A percentile compares a stretch with the other conserved stretches of the same genome.
Conservation (phyloP, 106 monocot species). For the Narthecium ossifragum region DNA sequence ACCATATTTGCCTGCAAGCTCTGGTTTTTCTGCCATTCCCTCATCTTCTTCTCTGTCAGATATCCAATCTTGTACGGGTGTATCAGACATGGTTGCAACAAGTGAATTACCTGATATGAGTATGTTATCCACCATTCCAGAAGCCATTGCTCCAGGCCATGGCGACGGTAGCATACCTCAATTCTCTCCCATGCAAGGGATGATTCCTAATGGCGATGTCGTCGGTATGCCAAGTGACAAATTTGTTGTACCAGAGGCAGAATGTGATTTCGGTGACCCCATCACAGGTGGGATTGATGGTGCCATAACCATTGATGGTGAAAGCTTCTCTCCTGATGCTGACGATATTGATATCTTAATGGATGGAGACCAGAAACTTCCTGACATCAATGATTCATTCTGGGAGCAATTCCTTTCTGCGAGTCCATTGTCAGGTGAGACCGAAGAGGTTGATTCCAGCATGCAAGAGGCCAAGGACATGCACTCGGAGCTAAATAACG, state of each 20-base stretch:
- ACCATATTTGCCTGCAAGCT: slow-evolving; percentile 20
- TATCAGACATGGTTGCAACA: background rate
- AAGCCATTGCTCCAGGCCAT: slow-evolving; percentile 4
- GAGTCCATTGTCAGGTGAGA: slow-evolving; percentile 21
- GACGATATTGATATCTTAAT: slow-evolving; percentile 4
- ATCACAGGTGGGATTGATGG: background rate
- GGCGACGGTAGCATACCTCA: slow-evolving; percentile 2
- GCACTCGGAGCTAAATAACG: slow-evolving; percentile 7
- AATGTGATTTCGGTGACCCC: slow-evolving; percentile 7
- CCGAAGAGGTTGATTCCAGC: slow-evolving; percentile 30
- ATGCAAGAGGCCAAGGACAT: slow-evolving; percentile 21
- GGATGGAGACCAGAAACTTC: slow-evolving; percentile 7
- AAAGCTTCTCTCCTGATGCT: background rate
- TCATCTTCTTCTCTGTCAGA: slow-evolving; percentile 21
- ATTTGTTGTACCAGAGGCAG: slow-evolving; percentile 1
- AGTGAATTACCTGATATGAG: slow-evolving; percentile 8
- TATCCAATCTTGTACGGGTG: slow-evolving; percentile 13
- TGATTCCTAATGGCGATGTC: background rate
- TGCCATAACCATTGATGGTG: slow-evolving; percentile 2
- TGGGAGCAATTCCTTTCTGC: slow-evolving; percentile 27
- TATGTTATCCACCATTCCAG: slow-evolving; percentile 11
- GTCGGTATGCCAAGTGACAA: slow-evolving; percentile 6
- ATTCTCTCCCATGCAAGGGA: slow-evolving; percentile 9
- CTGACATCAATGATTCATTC: slow-evolving; percentile 25
- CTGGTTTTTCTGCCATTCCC: slow-evolving; percentile 14